A percentile compares a stretch with the other conserved stretches of the same genome.
phyloP scores from a whole-genome alignment of 495 filamentous ascomycete genomes.

The Lepidopterella palustris region DNA sequence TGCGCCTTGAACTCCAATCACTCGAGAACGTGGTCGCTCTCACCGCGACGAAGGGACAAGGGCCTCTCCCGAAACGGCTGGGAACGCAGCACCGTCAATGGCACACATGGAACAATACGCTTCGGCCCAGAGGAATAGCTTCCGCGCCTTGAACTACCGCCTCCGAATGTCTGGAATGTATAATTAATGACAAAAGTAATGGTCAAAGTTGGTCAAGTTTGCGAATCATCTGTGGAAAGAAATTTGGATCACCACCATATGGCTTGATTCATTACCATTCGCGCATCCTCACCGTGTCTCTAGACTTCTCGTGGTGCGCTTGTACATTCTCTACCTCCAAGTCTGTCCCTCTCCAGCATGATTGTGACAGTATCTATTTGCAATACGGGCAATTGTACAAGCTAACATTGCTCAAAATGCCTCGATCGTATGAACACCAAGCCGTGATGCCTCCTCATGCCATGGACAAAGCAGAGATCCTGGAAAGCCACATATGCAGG shows the following conservation, averaged over 20 bases:
- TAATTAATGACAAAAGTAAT: background rate
- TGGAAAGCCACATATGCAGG: background rate
- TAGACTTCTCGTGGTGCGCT: too few relatives aligned
- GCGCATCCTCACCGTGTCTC: too few relatives aligned
- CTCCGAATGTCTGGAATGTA: background rate
- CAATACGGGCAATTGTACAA: background rate
- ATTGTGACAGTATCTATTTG: background rate
- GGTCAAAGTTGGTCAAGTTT: too few relatives aligned
- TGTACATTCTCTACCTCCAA: too few relatives aligned
- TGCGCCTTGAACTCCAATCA: constrained; percentile 13
- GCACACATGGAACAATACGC: too few relatives aligned
- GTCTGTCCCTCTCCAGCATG: too few relatives aligned
- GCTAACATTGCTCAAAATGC: background rate
- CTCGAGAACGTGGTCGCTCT: constrained; percentile 24
- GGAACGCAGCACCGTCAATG: background rate
- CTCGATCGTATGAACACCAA: background rate
- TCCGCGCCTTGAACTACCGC: background rate
- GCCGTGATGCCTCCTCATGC: background rate
- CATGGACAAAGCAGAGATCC: background rate
- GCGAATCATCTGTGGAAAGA: too few relatives aligned
- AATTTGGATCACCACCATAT: too few relatives aligned
- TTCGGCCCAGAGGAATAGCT: background rate
- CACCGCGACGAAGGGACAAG: constrained; percentile 14
- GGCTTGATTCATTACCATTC: too few relatives aligned
- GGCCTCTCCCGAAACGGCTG: constrained; percentile 1